phyloP scores from a whole-genome alignment of 2,329 filamentous ascomycete species.

The Rosellinia necatrix region DNA sequence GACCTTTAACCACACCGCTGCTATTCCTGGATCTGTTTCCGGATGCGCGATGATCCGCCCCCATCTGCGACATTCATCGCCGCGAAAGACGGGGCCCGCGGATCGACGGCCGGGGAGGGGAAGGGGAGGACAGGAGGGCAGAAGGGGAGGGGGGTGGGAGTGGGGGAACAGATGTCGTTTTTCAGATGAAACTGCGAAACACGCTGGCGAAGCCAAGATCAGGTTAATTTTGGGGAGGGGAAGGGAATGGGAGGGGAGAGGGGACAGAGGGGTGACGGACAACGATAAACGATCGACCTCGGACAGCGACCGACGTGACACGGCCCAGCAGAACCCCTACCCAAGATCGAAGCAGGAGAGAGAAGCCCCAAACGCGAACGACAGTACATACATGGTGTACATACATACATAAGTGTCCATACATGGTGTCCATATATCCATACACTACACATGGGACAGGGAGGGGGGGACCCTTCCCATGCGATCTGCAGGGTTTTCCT shows the following conservation, averaged over 20 bases:
- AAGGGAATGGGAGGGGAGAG: too few relatives aligned
- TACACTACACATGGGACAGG: constrained; percentile 6
- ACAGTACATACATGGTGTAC: neutral
- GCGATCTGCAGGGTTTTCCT: constrained; percentile 20
- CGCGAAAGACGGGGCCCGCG: constrained; percentile 12
- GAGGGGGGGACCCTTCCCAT: too few relatives aligned
- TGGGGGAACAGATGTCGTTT: constrained; percentile 1
- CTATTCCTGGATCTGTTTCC: constrained; percentile 22
- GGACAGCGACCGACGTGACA: constrained; percentile 15
- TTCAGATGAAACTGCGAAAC: constrained; percentile 22
- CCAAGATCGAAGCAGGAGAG: constrained; percentile 4
- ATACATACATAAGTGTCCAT: too few relatives aligned
- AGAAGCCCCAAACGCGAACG: constrained; percentile 15
- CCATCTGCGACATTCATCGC: constrained; percentile 16
- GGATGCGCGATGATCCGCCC: constrained; percentile 22
- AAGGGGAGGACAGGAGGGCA: constrained; percentile 4
- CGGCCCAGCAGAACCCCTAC: constrained; percentile 23
- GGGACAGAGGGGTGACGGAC: too few relatives aligned
- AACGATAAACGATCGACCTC: constrained; percentile 12
- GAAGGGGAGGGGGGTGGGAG: neutral
- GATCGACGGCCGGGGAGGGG: constrained; percentile 11
- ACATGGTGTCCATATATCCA: too few relatives aligned
- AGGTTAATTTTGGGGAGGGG: too few relatives aligned
- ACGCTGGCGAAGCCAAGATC: constrained; percentile 3
- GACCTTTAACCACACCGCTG: constrained; percentile 9